Evolutionary conservation across 2,329 filamentous ascomycete genomes (phyloP).

Genomic region (Blastomyces emzantsi): DNA sequence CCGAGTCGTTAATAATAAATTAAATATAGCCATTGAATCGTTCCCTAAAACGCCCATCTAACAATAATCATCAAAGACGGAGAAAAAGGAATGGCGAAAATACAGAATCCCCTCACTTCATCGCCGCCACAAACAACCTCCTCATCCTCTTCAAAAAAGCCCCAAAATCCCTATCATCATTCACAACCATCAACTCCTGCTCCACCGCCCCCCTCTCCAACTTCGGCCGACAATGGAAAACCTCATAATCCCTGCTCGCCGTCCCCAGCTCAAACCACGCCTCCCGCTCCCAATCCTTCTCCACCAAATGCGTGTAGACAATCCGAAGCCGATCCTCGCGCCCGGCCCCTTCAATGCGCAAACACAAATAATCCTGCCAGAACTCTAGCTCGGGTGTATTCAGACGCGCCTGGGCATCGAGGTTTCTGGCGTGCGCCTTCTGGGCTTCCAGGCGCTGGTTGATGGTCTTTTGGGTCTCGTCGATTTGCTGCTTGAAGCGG

Average conservation of each 20-base stretch:
- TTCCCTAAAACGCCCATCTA: not conserved
- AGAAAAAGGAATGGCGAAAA: not conserved
- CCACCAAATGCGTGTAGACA: slow-evolving; percentile 76
- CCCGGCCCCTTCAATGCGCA: slow-evolving; percentile 83
- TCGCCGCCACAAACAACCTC: slow-evolving; percentile 47
- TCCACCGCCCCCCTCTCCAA: slow-evolving; percentile 48
- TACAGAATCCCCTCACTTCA: slow-evolving; percentile 35
- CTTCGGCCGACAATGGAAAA: slow-evolving; percentile 67
- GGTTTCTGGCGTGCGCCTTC: slow-evolving; percentile 51
- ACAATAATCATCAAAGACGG: not conserved
- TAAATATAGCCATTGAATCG: not conserved
- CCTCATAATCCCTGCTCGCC: slow-evolving; percentile 71
- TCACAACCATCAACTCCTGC: slow-evolving; percentile 47
- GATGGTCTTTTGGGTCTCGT: slow-evolving; percentile 40
- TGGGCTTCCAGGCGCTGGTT: slow-evolving; percentile 39
- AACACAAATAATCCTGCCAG: slow-evolving; percentile 84
- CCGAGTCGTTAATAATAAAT: not conserved
- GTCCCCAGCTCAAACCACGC: slow-evolving; percentile 90
- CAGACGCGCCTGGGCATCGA: slow-evolving; percentile 75
- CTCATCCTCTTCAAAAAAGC: slow-evolving; percentile 56
- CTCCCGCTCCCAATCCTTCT: slow-evolving; percentile 78
- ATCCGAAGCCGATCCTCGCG: slow-evolving; percentile 81
- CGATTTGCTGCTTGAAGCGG: slow-evolving; percentile 48
- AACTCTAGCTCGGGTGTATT: slow-evolving; percentile 93
- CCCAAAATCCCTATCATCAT: slow-evolving; percentile 52